phyloP scores from a whole-genome alignment of 2,329 filamentous ascomycete species.

The Cladosporium sp. region DNA sequence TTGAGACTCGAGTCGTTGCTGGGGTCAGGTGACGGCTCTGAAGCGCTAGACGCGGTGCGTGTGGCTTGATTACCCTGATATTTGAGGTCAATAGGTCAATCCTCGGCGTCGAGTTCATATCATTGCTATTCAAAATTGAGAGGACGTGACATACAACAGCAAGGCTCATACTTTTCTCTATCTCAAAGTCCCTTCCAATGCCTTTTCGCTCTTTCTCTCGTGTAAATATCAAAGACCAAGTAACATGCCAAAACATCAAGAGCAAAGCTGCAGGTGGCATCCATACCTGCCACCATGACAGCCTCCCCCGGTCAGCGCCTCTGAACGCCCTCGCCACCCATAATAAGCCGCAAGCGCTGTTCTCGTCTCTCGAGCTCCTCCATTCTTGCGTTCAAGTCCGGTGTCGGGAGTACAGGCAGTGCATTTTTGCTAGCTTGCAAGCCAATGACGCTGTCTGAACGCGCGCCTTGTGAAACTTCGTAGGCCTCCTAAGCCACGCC shows the following conservation, averaged over 20 bases:
- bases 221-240: background rate
- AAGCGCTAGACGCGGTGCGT: too few relatives aligned
- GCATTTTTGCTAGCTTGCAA: background rate
- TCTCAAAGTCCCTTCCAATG: slow-evolving; percentile 1
- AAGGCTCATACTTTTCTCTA: slow-evolving; percentile 8
- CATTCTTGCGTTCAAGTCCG: background rate
- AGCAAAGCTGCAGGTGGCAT: background rate
- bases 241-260: slow-evolving; percentile 3
- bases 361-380: background rate
- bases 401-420: background rate
- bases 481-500: slow-evolving; percentile 67
- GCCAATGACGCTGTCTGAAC: background rate
- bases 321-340: slow-evolving; percentile 17
- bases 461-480: background rate
- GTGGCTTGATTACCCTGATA: background rate
- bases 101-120: background rate
- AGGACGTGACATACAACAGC: background rate
- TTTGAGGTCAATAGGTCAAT: background rate
- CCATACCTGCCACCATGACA: background rate
- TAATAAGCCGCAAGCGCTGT: slow-evolving; percentile 4
- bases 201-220: background rate
- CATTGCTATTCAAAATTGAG: background rate
- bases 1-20: too few relatives aligned
- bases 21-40: too few relatives aligned
- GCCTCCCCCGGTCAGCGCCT: slow-evolving; percentile 6